Evolutionary conservation across 768 basidiomycete species (phyloP), one percentile per base, ranked within the genome.

Genomic region (Leccinum variicolor): DNA sequence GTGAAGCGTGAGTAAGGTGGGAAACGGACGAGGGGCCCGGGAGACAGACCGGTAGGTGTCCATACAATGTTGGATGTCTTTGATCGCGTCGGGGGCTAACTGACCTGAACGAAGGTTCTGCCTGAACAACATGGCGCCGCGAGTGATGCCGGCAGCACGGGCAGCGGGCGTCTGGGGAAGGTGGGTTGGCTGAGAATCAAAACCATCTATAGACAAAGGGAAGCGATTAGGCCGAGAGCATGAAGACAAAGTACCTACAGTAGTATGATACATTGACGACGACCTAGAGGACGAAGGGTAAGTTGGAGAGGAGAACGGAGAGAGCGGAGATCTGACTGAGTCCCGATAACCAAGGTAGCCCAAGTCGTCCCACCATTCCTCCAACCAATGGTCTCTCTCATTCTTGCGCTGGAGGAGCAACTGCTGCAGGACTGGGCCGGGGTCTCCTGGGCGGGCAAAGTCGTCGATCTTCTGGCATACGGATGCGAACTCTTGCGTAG

Each of bases 251-350:
- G 28, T 29, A 61, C 81, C 54, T 70, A 89, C 94, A 97, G 64
- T 92, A 97, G 73, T 97, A 96, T n/a, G 91, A 94, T 11, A 95
- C 92, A 64, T 95, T 92, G 41, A 95, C 80, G 1, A 95, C 86
- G 55, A 94, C 87, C 86, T 84, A 39, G 80, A 58, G 14, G 39
- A 43, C 36, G 26, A 3, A 33, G n/a, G 48, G 62, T 47, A 60
- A 58, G 46, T n/a, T n/a, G 25, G 23, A 43, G 52, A 2, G 10
- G 41, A 14, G 29, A 57, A 2, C 15, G 52, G 25, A 55, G 17
- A 50, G 21, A 19, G 29, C 1, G 17, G 29, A 53, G 10, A 23
- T 67, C 85, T 53, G 63, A 90, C 91, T 51, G 92, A 87, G 64
- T 95, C 94, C 53, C 94, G 77, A 69, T 94, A 98, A 5, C 84